Evolutionary conservation across 2,329 filamentous ascomycete species (phyloP).

Genomic region (Dactylellina sp.): DNA sequence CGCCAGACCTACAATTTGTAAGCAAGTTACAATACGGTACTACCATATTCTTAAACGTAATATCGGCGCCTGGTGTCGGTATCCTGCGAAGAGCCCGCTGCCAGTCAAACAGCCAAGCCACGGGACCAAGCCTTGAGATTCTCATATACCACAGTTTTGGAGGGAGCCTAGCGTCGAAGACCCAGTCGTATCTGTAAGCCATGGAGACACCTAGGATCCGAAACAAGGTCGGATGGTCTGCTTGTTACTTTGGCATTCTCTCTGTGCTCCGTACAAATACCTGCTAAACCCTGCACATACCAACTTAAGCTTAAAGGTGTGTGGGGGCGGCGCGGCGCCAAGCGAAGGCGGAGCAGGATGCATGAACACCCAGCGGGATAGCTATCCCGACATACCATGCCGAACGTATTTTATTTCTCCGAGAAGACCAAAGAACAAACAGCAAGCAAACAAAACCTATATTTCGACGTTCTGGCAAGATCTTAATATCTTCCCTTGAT

Average conservation of each 20-base stretch:
- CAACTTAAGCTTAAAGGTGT: constrained; percentile 36
- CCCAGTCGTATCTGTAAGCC: constrained; percentile 3
- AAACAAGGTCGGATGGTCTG: constrained; percentile 25
- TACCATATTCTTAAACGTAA: background rate
- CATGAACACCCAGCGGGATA: background rate
- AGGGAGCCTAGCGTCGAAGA: constrained; percentile 31
- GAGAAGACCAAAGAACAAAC: constrained; percentile 24
- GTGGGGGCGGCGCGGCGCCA: constrained; percentile 44
- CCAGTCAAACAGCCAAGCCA: constrained; percentile 35
- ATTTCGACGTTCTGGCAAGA: background rate
- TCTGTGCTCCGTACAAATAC: background rate
- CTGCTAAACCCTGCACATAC: constrained; percentile 5
- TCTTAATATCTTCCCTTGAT: constrained; percentile 3
- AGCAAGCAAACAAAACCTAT: background rate
- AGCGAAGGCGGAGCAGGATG: constrained; percentile 26
- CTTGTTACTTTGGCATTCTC: background rate
- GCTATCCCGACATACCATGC: background rate
- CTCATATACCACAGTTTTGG: constrained; percentile 1
- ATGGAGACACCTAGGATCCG: constrained; percentile 5
- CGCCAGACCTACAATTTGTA: constrained; percentile 24
- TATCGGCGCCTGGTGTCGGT: constrained; percentile 22
- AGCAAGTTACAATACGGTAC: background rate
- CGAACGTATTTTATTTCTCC: constrained; percentile 38
- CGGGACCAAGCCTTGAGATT: constrained; percentile 32
- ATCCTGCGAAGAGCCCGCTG: constrained; percentile 24